A percentile compares a stretch with the other conserved stretches of the same genome.
Conservation (phyloP, 2,329 filamentous ascomycete species). For the Pyrenophora graminea region DNA sequence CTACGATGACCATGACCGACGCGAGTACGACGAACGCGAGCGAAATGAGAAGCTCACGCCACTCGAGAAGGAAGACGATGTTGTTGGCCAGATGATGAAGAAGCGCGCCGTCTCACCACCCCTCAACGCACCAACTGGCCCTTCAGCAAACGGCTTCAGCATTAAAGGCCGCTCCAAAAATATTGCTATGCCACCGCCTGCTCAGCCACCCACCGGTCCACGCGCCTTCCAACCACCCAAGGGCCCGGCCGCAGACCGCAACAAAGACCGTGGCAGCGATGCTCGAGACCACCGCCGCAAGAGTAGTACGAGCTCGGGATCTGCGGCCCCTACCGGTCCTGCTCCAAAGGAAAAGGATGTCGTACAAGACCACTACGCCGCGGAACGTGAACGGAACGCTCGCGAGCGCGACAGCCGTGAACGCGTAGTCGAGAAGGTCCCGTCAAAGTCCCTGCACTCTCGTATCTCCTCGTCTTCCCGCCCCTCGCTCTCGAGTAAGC, state of each 20-base stretch:
- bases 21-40: constrained; percentile 27
- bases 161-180: constrained; percentile 43
- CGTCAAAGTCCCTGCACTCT: constrained; percentile 25
- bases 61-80: constrained; percentile 25
- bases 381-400: constrained; percentile 64
- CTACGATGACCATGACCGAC: constrained; percentile 25
- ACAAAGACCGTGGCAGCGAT: constrained; percentile 27
- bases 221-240: constrained; percentile 43
- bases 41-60: constrained; percentile 21
- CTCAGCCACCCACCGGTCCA: constrained; percentile 45
- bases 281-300: constrained; percentile 24
- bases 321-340: constrained; percentile 23
- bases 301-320: constrained; percentile 20
- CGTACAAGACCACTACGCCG: constrained; percentile 63
- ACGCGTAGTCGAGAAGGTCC: constrained; percentile 29
- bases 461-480: constrained; percentile 26
- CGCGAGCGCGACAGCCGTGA: constrained; percentile 37
- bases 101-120: constrained; percentile 39
- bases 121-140: constrained; percentile 42
- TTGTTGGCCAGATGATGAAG: constrained; percentile 35
- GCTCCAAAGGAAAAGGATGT: constrained; percentile 11
- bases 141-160: constrained; percentile 53
- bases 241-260: constrained; percentile 44
- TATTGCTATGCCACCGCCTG: constrained; percentile 34
- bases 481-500: constrained; percentile 30